Base-by-base conservation (phyloP, 164 flowering plant species). In the Hamamelis virginiana region DNA sequence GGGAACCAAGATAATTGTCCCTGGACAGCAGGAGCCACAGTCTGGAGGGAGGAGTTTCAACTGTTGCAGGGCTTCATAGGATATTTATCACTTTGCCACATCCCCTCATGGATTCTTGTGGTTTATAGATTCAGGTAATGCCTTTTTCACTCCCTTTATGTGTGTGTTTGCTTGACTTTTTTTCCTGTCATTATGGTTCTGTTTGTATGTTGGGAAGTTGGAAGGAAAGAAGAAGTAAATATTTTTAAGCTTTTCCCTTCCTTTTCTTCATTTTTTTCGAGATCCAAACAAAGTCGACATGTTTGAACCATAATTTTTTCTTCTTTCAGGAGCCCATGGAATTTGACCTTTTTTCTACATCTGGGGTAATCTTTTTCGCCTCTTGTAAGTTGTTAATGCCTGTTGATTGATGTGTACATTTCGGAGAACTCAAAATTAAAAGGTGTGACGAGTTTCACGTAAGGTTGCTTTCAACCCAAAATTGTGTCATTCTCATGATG, bases 1-100 rank as follows among this genome's bases (percentile, higher is more conserved):
- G 66, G 86, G 83, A 28, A 80, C 80, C 48, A 74, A 80, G 45
- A 72, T 82, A 60, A 57, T 70, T 68, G 77, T 82, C 44, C 86
- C 86, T 52, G 73, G 75, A 16, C 77, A 74, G 66, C 77, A 74
- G 66, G 83, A 80, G 68, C 78, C 81, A 22, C 66, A 56, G 38
- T 47, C 74, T 28, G 61, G 46, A 48, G 58, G 64, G 10, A 67
- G 50, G 19, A 74, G 53, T 15, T 66, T 6, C 59, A 58, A 59
- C 45, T 82, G 85, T 62, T 82, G 85, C 73, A 25, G 23, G 15
- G 61, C 71, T 63, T 75, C 73, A 26, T 78, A 74, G 75, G 38
- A 43, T 4, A 19, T 2, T 51, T 19, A n/a, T 27, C 44, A n/a
- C 27, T 23, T n/a, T 56, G 16, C 10, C 53, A 10, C 5, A n/a